Percentiles rank a stretch among this genome's conserved stretches.
Conservation (phyloP, 2,329 filamentous ascomycete genomes). For the Ophiostoma himal-ulmi region DNA sequence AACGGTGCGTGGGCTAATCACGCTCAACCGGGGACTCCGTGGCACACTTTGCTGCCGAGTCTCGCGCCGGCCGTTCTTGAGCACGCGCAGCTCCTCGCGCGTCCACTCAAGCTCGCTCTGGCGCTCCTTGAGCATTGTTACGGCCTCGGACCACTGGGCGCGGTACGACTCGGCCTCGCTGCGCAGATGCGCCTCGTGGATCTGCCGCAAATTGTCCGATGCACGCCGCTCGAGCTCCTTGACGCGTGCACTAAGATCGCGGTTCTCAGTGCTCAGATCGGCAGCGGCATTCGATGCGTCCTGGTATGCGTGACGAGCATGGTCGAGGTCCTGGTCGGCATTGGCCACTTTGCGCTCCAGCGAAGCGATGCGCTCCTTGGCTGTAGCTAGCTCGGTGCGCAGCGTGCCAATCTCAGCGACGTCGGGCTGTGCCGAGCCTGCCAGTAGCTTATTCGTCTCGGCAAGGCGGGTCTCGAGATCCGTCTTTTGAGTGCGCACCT, state of each 20-base stretch:
- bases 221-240: conserved; percentile 40
- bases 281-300: conserved; percentile 46
- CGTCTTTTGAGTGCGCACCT: conserved; percentile 37
- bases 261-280: conserved; percentile 43
- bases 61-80: conserved; percentile 48
- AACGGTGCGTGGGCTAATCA: conserved; percentile 46
- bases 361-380: conserved; percentile 36
- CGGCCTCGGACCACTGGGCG: conserved; percentile 40
- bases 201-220: conserved; percentile 40
- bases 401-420: conserved; percentile 39
- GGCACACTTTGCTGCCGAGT: conserved; percentile 53
- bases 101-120: conserved; percentile 45
- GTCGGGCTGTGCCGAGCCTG: conserved; percentile 33
- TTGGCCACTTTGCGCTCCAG: conserved; percentile 37
- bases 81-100: conserved; percentile 44
- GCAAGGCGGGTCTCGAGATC: conserved; percentile 36
- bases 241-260: conserved; percentile 39
- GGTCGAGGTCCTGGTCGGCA: conserved; percentile 48
- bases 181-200: conserved; percentile 44
- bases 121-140: conserved; percentile 42
- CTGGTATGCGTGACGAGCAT: conserved; percentile 54
- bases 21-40: conserved; percentile 49
- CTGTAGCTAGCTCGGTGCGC: conserved; percentile 38
- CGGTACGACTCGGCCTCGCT: conserved; percentile 34
- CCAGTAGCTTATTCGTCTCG: conserved; percentile 33